Percentiles rank a stretch among this genome's conserved stretches.
Conservation (phyloP, 2,329 filamentous ascomycete genomes). For the Didymella segeticola region DNA sequence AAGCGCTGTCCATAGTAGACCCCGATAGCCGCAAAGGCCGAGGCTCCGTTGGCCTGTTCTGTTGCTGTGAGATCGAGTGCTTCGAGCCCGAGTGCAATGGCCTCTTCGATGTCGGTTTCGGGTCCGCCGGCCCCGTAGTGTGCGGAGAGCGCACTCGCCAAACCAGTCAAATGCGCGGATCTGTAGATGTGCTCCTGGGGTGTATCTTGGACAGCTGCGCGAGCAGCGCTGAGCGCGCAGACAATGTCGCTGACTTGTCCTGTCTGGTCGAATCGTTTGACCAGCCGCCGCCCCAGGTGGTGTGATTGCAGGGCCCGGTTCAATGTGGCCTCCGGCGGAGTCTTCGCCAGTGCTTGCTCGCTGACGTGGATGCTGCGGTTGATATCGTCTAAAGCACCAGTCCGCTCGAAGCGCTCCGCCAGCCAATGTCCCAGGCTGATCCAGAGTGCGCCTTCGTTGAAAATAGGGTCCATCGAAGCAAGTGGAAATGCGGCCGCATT, state of each 20-base stretch:
- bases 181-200: background rate
- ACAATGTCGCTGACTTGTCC: background rate
- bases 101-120: background rate
- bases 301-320: background rate
- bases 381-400: background rate
- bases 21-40: background rate
- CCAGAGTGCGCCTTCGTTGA: background rate
- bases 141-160: background rate
- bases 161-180: background rate
- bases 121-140: background rate
- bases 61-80: background rate
- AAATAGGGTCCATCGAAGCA: background rate
- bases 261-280: background rate
- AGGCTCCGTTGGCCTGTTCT: too few species aligned
- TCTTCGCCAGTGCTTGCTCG: background rate
- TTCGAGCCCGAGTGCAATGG: background rate
- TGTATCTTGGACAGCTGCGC: background rate
- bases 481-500: background rate
- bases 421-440: background rate
- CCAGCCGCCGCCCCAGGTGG: background rate
- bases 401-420: background rate
- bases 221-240: background rate
- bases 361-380: background rate
- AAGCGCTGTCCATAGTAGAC: background rate
- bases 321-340: background rate